phyloP scores from a whole-genome alignment of 2,329 filamentous ascomycete species.

The Mariannaea sp. region DNA sequence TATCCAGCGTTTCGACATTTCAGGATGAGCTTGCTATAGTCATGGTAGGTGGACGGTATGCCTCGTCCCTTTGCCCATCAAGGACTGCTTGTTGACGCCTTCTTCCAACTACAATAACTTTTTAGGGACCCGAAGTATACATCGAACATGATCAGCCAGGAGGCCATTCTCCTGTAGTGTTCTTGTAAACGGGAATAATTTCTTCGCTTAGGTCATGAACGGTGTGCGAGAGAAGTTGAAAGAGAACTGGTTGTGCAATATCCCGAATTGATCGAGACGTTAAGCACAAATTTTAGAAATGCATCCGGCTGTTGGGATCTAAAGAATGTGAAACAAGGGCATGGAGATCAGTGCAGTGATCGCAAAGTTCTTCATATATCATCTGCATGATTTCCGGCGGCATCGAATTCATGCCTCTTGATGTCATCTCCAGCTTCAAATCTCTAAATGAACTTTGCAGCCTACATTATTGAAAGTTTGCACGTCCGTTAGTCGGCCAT shows the following conservation, averaged over 20 bases:
- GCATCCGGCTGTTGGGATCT: constrained; percentile 3
- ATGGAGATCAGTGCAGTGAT: constrained; percentile 3
- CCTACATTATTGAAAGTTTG: too few relatives aligned
- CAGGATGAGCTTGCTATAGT: neutral
- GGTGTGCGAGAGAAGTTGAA: constrained; percentile 5
- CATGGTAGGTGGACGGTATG: constrained; percentile 4
- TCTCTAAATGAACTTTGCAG: too few relatives aligned
- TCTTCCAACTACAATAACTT: neutral
- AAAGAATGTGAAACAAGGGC: neutral
- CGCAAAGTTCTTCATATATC: constrained; percentile 5
- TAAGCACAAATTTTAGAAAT: constrained; percentile 1
- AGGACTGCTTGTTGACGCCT: neutral
- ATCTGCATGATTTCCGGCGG: constrained; percentile 3
- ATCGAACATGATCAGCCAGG: neutral
- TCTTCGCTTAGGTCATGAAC: neutral
- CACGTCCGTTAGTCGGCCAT: too few relatives aligned
- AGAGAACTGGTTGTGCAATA: constrained; percentile 6
- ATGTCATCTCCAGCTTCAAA: neutral
- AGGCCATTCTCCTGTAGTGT: neutral
- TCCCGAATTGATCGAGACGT: constrained; percentile 2
- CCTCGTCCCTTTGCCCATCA: neutral
- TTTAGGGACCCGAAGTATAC: neutral
- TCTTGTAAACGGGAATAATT: neutral
- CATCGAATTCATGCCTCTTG: constrained; percentile 1
- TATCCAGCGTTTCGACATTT: constrained; percentile 1